Evolutionary conservation across 768 basidiomycete species (phyloP).

Genomic region (Clathrus columnatus): DNA sequence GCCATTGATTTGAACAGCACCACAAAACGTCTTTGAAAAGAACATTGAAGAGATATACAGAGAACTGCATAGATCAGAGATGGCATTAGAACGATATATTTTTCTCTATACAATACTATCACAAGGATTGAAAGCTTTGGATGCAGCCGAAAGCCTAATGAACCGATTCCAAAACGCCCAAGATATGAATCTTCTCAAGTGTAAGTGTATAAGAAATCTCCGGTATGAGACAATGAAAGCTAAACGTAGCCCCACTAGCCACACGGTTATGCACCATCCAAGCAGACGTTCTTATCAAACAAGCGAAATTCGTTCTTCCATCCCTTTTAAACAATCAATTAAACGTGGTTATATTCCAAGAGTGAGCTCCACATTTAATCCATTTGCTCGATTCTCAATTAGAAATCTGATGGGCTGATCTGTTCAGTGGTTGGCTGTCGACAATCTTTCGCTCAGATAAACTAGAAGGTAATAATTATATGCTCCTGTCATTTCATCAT

Average conservation of each 20-base stretch:
- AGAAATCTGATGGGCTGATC: background rate
- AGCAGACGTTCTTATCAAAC: background rate
- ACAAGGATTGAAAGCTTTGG: background rate
- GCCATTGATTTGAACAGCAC: background rate
- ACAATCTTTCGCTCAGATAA: background rate
- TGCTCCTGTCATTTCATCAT: background rate
- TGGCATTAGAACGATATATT: background rate
- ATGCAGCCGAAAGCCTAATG: background rate
- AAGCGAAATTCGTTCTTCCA: background rate
- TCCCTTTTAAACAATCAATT: background rate
- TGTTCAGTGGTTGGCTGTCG: background rate
- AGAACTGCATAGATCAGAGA: background rate
- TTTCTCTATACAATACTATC: background rate
- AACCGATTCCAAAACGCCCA: background rate
- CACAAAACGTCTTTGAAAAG: background rate
- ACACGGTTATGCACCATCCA: background rate
- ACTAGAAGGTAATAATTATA: background rate
- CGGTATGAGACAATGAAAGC: too few species aligned
- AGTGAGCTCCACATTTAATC: background rate
- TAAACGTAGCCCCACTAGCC: background rate
- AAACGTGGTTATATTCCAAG: background rate
- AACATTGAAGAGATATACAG: background rate
- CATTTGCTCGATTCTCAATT: background rate
- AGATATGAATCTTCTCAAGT: too few species aligned
- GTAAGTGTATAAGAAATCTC: too few species aligned